Percentiles rank a stretch among this genome's conserved stretches.
phyloP scores from a whole-genome alignment of 78 protist genomes.

The Monosiga brevicollis region DNA sequence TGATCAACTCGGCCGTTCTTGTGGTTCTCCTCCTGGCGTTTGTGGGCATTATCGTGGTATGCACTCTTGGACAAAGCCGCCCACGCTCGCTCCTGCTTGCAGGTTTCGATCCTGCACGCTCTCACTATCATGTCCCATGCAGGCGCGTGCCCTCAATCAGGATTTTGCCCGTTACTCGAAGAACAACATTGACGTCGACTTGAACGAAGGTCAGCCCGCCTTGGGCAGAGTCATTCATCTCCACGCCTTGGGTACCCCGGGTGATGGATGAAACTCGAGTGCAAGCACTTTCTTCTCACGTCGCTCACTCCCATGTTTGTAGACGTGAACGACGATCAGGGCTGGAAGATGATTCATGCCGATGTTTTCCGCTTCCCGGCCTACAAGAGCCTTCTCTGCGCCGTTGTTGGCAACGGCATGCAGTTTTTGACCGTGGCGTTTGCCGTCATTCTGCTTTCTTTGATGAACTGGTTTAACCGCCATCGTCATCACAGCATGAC shows the following conservation, averaged over 20 bases:
- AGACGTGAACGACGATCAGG: conserved; percentile 74
- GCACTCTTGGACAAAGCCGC: background rate
- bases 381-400: conserved; percentile 53
- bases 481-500: conserved; percentile 80
- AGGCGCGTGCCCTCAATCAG: conserved; percentile 63
- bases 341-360: conserved; percentile 95
- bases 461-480: conserved; percentile 78
- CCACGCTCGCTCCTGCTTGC: background rate
- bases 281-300: background rate
- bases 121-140: no score
- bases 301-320: background rate
- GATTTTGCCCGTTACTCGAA: conserved; percentile 74
- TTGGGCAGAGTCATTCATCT: no score
- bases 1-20: conserved; percentile 85
- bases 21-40: conserved; percentile 89
- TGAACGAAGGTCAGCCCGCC: no score
- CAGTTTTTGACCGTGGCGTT: conserved; percentile 71
- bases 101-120: no score
- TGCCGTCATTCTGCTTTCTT: conserved; percentile 57
- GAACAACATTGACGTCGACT: conserved; percentile 53
- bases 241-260: no score
- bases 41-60: conserved; percentile 75
- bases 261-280: background rate
- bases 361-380: conserved; percentile 96
- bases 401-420: conserved; percentile 73